Conservation (phyloP, 768 basidiomycete species). For the Leccinum rimulosum region DNA sequence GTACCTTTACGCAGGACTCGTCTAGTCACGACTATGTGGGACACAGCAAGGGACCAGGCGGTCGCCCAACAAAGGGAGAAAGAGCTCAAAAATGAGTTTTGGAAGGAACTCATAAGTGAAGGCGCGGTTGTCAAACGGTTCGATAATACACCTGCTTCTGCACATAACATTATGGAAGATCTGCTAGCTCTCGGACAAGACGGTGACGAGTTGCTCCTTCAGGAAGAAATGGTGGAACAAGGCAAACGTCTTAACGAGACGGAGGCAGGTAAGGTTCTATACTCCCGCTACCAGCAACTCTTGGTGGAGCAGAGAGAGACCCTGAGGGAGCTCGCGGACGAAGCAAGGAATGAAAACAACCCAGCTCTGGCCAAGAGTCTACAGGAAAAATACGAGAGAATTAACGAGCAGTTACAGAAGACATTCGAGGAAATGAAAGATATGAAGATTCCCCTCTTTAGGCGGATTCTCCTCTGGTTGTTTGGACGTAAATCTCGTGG, state of each 20-base stretch:
- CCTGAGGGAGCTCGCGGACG: slow-evolving; percentile 16
- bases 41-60: slow-evolving; percentile 13
- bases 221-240: slow-evolving; percentile 19
- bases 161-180: neutral
- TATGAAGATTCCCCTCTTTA: slow-evolving; percentile 16
- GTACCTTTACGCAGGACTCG: slow-evolving; percentile 28
- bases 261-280: slow-evolving; percentile 18
- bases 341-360: slow-evolving; percentile 15
- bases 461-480: slow-evolving; percentile 9
- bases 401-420: slow-evolving; percentile 7
- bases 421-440: slow-evolving; percentile 22
- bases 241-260: slow-evolving; percentile 20
- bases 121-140: slow-evolving; percentile 5
- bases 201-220: neutral
- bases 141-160: neutral
- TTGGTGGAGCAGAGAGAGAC: slow-evolving; percentile 15
- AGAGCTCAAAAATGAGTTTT: slow-evolving; percentile 29
- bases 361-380: slow-evolving; percentile 10
- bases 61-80: slow-evolving; percentile 14
- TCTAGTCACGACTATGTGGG: slow-evolving; percentile 42
- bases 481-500: slow-evolving; percentile 5
- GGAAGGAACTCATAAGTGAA: neutral
- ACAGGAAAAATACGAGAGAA: slow-evolving; percentile 10
- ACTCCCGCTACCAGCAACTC: slow-evolving; percentile 15
- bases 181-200: too few species aligned